Base-by-base conservation (phyloP, 352 stramenopile species). In the Globisporangium cylindrosporum region DNA sequence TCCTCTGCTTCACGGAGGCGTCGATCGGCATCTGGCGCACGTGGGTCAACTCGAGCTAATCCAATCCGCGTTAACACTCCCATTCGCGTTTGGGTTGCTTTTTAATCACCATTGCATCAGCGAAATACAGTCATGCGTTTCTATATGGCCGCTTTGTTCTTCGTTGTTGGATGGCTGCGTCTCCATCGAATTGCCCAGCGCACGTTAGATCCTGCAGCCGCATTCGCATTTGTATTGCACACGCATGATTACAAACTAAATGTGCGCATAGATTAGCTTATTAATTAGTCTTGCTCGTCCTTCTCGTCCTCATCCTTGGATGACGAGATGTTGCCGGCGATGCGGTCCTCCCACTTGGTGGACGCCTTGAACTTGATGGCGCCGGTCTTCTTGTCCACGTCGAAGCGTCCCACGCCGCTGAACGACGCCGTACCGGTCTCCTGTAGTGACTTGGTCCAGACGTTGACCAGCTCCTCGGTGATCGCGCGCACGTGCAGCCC, bases 1-100 rank as follows among this genome's bases (percentile, higher is more conserved):
- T 92, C 67, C 76, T 91, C 20, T 92, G 84, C 65, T 90, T 91
- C 43, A 70, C 79, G 2, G 88, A 95, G 70, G 76, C 85, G 24
- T 70, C 75, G 14, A 49, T 90, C 46, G 88, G 86, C 51, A 75
- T 93, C 12, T 95, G 86, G 86, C 88, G 86, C 56, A 74, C 84
- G 48, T 95, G 88, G 88, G 66, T 71, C 25, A 91, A 88, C 67
- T 84, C 69, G 29, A 64, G 41, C 48, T 70, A 76, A 71, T 20
- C 27, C 41, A 49, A 49, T 18, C 57, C 34, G 22, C 43, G 51
- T 4, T 20, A 32, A n/a, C n/a, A 9, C 4, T 8, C 10, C 36
- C 41, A n/a, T 49, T 49, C 20, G 41, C 15, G 4, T 7, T n/a
- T 7, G 41, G 0, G 7, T n/a, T 49, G 15, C 41, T 49, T 18